A percentile compares a stretch with the other conserved stretches of the same genome.
Evolutionary conservation across 441 rosid genomes (phyloP).

Genomic region (Metrosideros polymorpha): DNA sequence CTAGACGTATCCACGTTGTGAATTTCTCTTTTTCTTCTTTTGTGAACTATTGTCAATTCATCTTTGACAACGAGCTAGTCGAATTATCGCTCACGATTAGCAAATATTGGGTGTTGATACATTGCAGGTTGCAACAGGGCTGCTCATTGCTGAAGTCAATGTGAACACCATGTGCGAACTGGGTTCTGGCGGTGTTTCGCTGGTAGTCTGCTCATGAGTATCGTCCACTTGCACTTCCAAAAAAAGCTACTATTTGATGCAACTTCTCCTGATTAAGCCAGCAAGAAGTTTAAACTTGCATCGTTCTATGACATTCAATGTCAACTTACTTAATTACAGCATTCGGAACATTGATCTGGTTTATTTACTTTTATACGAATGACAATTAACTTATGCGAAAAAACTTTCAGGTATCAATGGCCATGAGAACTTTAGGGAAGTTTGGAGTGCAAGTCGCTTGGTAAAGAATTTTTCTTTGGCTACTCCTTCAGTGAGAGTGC

Average conservation of each 20-base stretch:
- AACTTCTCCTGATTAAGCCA: neutral
- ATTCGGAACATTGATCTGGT: neutral
- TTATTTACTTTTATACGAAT: neutral
- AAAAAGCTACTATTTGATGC: neutral
- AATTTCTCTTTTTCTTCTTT: neutral
- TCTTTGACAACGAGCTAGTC: neutral
- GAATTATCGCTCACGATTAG: neutral
- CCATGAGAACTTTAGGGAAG: slow-evolving; percentile 69
- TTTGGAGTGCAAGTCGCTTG: slow-evolving; percentile 82
- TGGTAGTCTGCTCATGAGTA: slow-evolving; percentile 26
- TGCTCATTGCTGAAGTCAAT: slow-evolving; percentile 90
- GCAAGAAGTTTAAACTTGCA: neutral
- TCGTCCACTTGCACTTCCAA: neutral
- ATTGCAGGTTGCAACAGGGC: slow-evolving; percentile 71
- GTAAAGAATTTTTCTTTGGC: slow-evolving; percentile 18
- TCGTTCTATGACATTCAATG: neutral
- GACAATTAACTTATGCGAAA: neutral
- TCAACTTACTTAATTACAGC: neutral
- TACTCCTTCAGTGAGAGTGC: neutral
- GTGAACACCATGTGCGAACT: slow-evolving; percentile 86
- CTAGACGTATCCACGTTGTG: neutral
- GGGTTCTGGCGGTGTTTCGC: slow-evolving; percentile 90
- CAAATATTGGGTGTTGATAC: neutral
- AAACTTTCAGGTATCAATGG: slow-evolving; percentile 79
- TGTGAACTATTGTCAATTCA: neutral